These are phyloP conservation scores for Xanthoconium stramineum DNA, from an alignment of 768 basidiomycete genomes.

Conservation along the genomic window DNA sequence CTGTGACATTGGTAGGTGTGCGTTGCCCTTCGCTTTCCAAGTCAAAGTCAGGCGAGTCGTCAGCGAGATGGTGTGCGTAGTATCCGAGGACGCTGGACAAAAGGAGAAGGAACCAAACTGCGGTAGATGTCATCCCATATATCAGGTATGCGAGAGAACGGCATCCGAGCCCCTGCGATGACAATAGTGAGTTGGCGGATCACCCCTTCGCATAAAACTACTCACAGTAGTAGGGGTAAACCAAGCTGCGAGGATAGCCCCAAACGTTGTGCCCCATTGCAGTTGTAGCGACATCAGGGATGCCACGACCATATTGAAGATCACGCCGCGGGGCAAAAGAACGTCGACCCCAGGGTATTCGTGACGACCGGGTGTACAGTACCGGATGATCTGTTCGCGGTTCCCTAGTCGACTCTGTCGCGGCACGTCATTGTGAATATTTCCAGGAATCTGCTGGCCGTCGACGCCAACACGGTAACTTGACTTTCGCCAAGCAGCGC, in stretches of 20 bases:
- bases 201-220: neutral
- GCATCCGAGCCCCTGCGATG: slow-evolving; percentile 30
- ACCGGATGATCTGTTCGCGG: too few species aligned
- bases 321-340: slow-evolving; percentile 23
- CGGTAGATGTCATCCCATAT: slow-evolving; percentile 29
- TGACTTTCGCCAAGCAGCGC: slow-evolving; percentile 12
- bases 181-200: neutral
- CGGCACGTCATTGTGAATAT: slow-evolving; percentile 1
- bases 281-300: slow-evolving; percentile 29
- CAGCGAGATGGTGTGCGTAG: too few species aligned
- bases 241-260: slow-evolving; percentile 28
- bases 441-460: neutral
- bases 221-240: slow-evolving; percentile 31
- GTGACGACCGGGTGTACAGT: slow-evolving; percentile 15
- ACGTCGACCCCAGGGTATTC: neutral
- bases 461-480: slow-evolving; percentile 4
- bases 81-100: slow-evolving; percentile 25
- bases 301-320: slow-evolving; percentile 30
- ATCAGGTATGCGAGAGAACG: slow-evolving; percentile 32
- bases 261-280: slow-evolving; percentile 33
- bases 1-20: neutral
- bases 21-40: neutral
- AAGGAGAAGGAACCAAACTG: slow-evolving; percentile 31
- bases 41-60: neutral
- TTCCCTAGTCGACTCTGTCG: slow-evolving; percentile 9